Evolutionary conservation across 2,329 filamentous ascomycete genomes (phyloP).

Genomic region (Fusarium continuum): DNA sequence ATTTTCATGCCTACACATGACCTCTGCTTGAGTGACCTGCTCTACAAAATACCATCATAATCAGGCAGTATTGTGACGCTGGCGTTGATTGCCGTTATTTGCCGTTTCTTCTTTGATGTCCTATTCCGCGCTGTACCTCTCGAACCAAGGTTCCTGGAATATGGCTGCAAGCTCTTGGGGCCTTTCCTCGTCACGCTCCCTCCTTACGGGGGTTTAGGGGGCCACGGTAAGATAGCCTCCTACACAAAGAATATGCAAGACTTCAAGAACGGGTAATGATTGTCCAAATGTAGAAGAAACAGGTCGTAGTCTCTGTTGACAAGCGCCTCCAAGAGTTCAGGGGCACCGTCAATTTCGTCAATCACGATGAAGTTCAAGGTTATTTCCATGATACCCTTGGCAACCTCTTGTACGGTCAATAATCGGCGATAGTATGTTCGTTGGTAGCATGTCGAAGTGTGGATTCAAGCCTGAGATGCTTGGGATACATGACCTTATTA

Average conservation of each 20-base stretch:
- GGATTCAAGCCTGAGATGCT: background rate
- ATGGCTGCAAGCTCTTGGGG: background rate
- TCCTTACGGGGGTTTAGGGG: background rate
- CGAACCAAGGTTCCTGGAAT: conserved; percentile 4
- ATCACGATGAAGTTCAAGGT: background rate
- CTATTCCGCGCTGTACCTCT: conserved; percentile 15
- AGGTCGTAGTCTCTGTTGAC: background rate
- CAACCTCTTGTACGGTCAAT: background rate
- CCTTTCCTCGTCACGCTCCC: background rate
- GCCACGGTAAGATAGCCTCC: conserved; percentile 9
- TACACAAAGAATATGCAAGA: conserved; percentile 17
- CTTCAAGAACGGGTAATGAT: background rate
- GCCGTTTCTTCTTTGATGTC: conserved; percentile 1
- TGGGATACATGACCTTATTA: background rate
- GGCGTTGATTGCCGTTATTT: conserved; percentile 9
- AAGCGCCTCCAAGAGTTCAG: background rate
- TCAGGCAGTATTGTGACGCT: background rate
- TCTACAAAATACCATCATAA: conserved; percentile 5
- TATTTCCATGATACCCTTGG: background rate
- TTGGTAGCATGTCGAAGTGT: conserved; percentile 1
- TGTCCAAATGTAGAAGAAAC: background rate
- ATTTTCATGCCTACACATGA: background rate
- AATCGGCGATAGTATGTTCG: background rate
- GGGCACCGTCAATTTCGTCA: background rate
- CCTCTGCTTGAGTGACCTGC: background rate